phyloP scores from a whole-genome alignment of 2,329 filamentous ascomycete species.

The Penicillium sp. region DNA sequence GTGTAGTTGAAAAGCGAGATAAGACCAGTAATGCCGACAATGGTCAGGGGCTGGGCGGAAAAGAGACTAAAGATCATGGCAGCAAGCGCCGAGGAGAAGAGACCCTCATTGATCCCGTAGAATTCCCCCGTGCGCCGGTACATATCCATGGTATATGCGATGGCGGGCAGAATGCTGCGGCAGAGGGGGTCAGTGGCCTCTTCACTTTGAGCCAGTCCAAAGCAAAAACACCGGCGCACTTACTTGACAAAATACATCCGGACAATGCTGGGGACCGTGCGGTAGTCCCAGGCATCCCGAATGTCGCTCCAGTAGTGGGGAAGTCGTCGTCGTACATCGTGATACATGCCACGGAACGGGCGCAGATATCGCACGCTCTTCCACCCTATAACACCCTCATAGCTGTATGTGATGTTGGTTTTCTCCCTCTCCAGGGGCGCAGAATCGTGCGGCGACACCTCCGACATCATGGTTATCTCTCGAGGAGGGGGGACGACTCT shows the following conservation, averaged over 20 bases:
- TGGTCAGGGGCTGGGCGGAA: conserved; percentile 59
- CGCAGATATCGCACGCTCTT: conserved; percentile 47
- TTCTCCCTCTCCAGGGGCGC: conserved; percentile 31
- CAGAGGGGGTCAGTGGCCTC: no score
- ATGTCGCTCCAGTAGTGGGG: conserved; percentile 63
- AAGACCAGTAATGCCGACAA: conserved; percentile 62
- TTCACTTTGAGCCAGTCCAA: no score
- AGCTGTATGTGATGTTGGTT: conserved; percentile 34
- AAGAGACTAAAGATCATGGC: conserved; percentile 60
- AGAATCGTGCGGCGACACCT: background rate
- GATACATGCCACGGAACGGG: conserved; percentile 59
- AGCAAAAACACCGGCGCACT: no score
- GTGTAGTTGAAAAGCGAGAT: conserved; percentile 64
- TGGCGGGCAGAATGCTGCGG: conserved; percentile 58
- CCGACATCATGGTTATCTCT: background rate
- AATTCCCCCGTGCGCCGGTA: conserved; percentile 59
- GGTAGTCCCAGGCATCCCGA: conserved; percentile 59
- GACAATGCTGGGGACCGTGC: conserved; percentile 59
- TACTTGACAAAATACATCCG: conserved; percentile 62
- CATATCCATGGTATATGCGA: conserved; percentile 65
- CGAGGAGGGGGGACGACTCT: background rate
- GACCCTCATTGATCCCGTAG: conserved; percentile 62
- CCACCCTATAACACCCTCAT: conserved; percentile 47
- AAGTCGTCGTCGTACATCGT: conserved; percentile 57
- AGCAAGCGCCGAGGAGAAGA: conserved; percentile 61